Evolutionary conservation across 148 eudicot genomes (phyloP).

Genomic region (Spergularia bocconei): DNA sequence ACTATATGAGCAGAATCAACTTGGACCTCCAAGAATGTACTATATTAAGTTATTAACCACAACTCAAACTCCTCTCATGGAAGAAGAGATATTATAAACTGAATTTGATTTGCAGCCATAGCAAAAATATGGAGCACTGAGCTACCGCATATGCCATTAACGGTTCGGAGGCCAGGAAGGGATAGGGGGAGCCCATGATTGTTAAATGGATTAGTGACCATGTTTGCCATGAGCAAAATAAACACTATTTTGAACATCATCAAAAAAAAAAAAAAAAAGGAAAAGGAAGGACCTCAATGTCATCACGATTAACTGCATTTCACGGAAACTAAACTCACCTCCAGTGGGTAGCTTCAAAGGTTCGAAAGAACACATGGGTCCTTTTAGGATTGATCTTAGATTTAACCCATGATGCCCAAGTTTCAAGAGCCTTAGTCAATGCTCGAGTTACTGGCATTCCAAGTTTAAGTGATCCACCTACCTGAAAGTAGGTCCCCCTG

Average conservation of each 20-base stretch:
- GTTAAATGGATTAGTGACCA: background rate
- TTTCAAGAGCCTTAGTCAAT: constrained; percentile 53
- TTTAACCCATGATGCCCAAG: constrained; percentile 91
- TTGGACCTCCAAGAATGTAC: background rate
- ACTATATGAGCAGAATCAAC: background rate
- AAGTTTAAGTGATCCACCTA: constrained; percentile 63
- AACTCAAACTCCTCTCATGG: background rate
- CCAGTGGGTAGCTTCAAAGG: constrained; percentile 90
- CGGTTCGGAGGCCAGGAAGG: no score
- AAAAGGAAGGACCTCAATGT: background rate
- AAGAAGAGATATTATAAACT: background rate
- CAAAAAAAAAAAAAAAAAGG: no score
- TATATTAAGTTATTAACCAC: no score
- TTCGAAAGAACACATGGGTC: constrained; percentile 88
- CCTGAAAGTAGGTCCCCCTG: constrained; percentile 93
- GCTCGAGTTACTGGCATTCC: constrained; percentile 77
- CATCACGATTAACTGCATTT: background rate
- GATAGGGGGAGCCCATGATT: no score
- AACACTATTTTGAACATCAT: background rate
- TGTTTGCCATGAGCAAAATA: background rate
- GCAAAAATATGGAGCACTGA: background rate
- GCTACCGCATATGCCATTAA: no score
- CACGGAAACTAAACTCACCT: constrained; percentile 45
- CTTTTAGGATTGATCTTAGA: constrained; percentile 57
- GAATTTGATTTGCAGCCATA: background rate